phyloP scores from a whole-genome alignment of 768 basidiomycete species.

The Macrolepiota fuliginosa region DNA sequence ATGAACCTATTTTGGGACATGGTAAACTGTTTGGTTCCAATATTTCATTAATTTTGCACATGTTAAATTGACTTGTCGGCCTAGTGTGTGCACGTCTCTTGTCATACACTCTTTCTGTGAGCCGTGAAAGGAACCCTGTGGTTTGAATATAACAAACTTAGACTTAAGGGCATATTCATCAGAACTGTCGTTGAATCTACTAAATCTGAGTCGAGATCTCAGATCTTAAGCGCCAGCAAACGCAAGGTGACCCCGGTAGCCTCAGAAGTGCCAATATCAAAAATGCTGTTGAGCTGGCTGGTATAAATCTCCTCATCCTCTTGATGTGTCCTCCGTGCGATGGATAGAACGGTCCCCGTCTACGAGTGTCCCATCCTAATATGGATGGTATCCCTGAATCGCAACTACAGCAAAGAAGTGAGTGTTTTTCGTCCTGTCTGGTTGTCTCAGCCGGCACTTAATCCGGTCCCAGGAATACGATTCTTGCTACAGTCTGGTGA shows the following conservation, averaged over 20 bases:
- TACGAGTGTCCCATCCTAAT: slow-evolving; percentile 66
- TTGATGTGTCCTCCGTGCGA: background rate
- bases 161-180: too few species aligned
- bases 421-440: slow-evolving; percentile 19
- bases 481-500: slow-evolving; percentile 57
- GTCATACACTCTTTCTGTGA: too few species aligned
- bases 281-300: background rate
- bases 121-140: too few species aligned
- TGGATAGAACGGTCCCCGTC: background rate
- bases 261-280: background rate
- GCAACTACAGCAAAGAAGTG: slow-evolving; percentile 68
- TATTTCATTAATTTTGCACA: too few species aligned
- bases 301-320: background rate
- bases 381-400: slow-evolving; percentile 78
- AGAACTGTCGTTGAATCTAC: too few species aligned
- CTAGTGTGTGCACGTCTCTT: too few species aligned
- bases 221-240: too few species aligned
- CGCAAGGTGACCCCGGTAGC: background rate
- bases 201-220: background rate
- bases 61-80: too few species aligned
- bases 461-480: slow-evolving; percentile 62
- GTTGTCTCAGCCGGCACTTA: slow-evolving; percentile 10
- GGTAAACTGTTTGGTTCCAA: too few species aligned
- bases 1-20: too few species aligned
- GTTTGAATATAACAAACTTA: too few species aligned